Percentiles rank a stretch among this genome's conserved stretches.
phyloP scores from a whole-genome alignment of 2,329 filamentous ascomycete genomes.

The Fusarium sp. region DNA sequence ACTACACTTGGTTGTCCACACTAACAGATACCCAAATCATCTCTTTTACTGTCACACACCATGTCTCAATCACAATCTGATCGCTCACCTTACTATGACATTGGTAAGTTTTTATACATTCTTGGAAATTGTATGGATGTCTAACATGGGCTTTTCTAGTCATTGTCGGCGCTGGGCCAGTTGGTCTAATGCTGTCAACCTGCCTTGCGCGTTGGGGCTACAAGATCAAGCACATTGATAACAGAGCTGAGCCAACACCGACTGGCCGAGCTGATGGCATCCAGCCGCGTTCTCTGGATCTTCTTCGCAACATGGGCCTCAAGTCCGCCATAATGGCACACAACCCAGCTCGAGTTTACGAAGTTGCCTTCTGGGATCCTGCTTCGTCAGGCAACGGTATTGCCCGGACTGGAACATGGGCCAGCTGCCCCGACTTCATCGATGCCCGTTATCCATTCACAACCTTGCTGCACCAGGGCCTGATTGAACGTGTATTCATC shows the following conservation, averaged over 20 bases:
- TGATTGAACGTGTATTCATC: constrained; percentile 78
- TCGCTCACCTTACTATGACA: constrained; percentile 56
- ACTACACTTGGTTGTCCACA: constrained; percentile 9
- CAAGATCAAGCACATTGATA: constrained; percentile 95
- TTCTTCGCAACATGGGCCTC: constrained; percentile 88
- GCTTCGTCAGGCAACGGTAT: constrained; percentile 67
- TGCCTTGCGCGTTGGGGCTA: constrained; percentile 94
- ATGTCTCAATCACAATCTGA: constrained; percentile 37
- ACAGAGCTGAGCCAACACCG: constrained; percentile 82
- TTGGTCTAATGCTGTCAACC: constrained; percentile 87
- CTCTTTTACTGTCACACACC: constrained; percentile 1
- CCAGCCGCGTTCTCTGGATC: constrained; percentile 87
- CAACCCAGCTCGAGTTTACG: constrained; percentile 86
- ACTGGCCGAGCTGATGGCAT: constrained; percentile 93
- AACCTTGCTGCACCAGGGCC: constrained; percentile 76
- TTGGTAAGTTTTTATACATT: constrained; percentile 51
- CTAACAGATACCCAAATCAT: constrained; percentile 15
- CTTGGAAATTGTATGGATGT: constrained; percentile 7
- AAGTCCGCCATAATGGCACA: constrained; percentile 90
- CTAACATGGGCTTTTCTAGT: constrained; percentile 61
- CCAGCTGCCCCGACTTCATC: constrained; percentile 87
- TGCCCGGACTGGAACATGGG: constrained; percentile 78
- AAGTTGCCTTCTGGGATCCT: constrained; percentile 80
- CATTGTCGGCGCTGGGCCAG: constrained; percentile 89
- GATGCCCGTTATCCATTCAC: constrained; percentile 78